Conservation (phyloP, 1,284 basidiomycete genomes). For the Pyrrhoderma lamaoense region DNA sequence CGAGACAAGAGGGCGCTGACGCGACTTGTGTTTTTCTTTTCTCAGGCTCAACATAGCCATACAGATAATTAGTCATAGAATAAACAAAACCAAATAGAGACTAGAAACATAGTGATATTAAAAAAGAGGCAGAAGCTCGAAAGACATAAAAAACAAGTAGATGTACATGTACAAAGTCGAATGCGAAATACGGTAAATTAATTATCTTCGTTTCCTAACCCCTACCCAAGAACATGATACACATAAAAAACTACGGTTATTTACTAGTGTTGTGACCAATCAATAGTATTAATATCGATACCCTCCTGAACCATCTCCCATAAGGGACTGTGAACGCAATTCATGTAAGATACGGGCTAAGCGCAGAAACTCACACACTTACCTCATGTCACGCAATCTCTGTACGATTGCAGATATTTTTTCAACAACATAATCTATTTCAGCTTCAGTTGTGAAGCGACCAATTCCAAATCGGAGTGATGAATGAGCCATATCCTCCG, state of each 20-base stretch:
- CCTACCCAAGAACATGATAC: not conserved
- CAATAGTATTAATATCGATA: conserved; percentile 87
- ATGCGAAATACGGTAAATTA: not conserved
- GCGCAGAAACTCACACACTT: not conserved
- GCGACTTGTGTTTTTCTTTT: not conserved
- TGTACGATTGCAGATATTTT: conserved; percentile 86
- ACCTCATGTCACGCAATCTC: conserved; percentile 65
- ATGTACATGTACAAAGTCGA: conserved; percentile 8
- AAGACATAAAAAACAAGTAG: not conserved
- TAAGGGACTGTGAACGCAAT: conserved; percentile 52
- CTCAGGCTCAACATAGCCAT: conserved; percentile 7
- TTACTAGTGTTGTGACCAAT: conserved; percentile 74
- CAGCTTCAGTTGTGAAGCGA: conserved; percentile 95
- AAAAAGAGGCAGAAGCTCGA: not conserved
- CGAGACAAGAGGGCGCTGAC: conserved; percentile 28
- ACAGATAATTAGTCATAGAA: not conserved
- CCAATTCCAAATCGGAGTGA: conserved; percentile 97
- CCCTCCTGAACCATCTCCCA: conserved; percentile 99
- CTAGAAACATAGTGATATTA: not conserved
- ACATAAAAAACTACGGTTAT: not conserved
- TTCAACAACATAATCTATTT: conserved; percentile 90
- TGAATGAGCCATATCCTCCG: conserved; percentile 99
- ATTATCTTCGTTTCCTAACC: not conserved
- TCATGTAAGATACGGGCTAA: not conserved
- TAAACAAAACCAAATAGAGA: not conserved